These are phyloP conservation scores for Coemansia sp. DNA, from an alignment of 192 early-diverging fungal genomes.

Conservation along the genomic window DNA sequence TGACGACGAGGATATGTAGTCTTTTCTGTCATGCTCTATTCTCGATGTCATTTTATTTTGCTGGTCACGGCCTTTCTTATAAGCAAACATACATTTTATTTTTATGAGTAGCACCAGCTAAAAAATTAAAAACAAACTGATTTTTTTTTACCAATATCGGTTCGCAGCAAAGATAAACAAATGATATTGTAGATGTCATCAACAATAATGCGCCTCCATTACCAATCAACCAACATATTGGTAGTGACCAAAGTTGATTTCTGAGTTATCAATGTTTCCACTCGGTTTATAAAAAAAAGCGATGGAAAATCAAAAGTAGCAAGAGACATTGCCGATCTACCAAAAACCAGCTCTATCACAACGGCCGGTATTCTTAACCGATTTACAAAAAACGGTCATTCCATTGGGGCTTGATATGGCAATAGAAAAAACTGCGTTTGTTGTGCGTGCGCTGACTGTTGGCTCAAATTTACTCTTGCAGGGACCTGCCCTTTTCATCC, in stretches of 20 bases:
- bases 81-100: background rate
- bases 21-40: background rate
- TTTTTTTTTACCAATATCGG: background rate
- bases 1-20: conserved; percentile 23
- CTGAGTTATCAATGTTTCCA: background rate
- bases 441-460: background rate
- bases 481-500: background rate
- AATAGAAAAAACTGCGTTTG: background rate
- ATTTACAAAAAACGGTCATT: background rate
- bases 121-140: background rate
- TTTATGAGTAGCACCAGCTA: background rate
- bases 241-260: background rate
- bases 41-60: conserved; percentile 12
- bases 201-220: too few species aligned
- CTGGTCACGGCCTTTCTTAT: background rate
- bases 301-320: background rate
- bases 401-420: background rate
- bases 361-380: background rate
- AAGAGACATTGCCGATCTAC: background rate
- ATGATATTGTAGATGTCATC: too few species aligned
- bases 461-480: background rate
- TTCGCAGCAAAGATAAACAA: background rate
- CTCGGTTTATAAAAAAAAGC: background rate
- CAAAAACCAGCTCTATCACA: too few species aligned
- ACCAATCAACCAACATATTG: background rate